Evolutionary conservation across 1,284 basidiomycete genomes (phyloP).

Genomic region (Hemileia vastatrix): DNA sequence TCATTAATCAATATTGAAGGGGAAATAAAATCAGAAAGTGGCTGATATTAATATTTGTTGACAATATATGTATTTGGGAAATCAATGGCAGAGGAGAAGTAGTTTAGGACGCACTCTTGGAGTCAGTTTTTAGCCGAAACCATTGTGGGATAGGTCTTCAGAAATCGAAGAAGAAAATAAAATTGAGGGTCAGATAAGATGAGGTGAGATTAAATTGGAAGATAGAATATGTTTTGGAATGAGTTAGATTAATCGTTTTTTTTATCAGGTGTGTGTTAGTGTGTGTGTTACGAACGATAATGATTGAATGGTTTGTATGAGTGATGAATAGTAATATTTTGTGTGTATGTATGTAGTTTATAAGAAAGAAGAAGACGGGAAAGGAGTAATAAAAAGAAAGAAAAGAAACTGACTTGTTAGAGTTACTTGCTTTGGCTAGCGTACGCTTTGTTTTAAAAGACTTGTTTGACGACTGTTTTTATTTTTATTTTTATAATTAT

Average conservation of each 20-base stretch:
- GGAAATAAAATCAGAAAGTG: not conserved
- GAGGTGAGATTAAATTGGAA: too few species aligned
- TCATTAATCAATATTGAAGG: slow-evolving; percentile 3
- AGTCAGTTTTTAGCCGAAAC: slow-evolving; percentile 95
- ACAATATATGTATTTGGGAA: not conserved
- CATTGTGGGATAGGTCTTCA: slow-evolving; percentile 86
- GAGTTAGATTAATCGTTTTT: too few species aligned
- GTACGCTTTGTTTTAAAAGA: slow-evolving; percentile 91
- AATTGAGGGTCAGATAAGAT: not conserved
- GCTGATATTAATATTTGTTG: not conserved
- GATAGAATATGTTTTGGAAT: too few species aligned
- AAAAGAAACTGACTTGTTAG: slow-evolving; percentile 68
- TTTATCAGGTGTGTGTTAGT: too few species aligned
- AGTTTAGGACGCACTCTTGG: slow-evolving; percentile 64
- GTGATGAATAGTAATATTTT: not conserved
- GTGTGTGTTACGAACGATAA: slow-evolving; percentile 20
- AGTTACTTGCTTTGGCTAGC: slow-evolving; percentile 87
- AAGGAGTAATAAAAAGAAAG: slow-evolving; percentile 8
- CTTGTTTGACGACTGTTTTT: slow-evolving; percentile 92
- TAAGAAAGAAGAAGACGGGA: not conserved
- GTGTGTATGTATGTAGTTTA: not conserved
- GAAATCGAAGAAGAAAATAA: not conserved
- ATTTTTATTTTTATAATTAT: too few species aligned
- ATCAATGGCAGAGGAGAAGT: too few species aligned
- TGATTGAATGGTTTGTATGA: too few species aligned